These are phyloP conservation scores for Ogataea parapolymorpha DNA, from an alignment of 805 yeast genomes.

Conservation along the genomic window DNA sequence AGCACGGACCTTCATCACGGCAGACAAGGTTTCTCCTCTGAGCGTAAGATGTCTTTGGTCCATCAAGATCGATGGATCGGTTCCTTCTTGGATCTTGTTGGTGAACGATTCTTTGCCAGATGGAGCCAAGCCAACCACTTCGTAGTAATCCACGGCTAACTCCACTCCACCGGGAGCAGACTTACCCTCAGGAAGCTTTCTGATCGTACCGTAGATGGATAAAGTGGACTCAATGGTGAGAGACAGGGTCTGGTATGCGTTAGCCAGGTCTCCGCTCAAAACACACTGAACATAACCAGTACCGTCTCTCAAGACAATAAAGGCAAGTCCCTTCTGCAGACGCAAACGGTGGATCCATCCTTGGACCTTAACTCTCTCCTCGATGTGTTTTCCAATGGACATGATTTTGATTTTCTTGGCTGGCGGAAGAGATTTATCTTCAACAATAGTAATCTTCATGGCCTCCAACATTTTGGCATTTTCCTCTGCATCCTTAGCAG, in stretches of 20 bases:
- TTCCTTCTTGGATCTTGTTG: constrained; percentile 88
- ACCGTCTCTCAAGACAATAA: constrained; percentile 93
- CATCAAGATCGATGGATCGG: constrained; percentile 88
- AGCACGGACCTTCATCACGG: constrained; percentile 94
- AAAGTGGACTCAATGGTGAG: constrained; percentile 89
- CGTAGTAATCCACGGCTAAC: constrained; percentile 84
- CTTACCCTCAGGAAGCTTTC: constrained; percentile 91
- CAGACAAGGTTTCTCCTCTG: constrained; percentile 91
- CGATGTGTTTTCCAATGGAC: constrained; percentile 51
- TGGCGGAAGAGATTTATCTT: constrained; percentile 68
- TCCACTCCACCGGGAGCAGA: constrained; percentile 98
- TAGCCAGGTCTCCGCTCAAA: constrained; percentile 85
- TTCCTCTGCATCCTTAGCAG: constrained; percentile 64
- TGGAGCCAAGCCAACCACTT: constrained; percentile 90
- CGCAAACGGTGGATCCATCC: constrained; percentile 98
- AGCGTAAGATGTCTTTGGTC: constrained; percentile 95
- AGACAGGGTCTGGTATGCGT: constrained; percentile 78
- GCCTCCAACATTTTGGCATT: constrained; percentile 75
- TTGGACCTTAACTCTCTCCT: constrained; percentile 65
- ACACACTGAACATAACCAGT: constrained; percentile 87
- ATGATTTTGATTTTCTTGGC: constrained; percentile 69
- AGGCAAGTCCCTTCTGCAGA: constrained; percentile 86
- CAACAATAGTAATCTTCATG: constrained; percentile 68
- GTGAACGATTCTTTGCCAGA: constrained; percentile 93
- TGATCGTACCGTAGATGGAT: constrained; percentile 72